Conservation (phyloP, 805 yeast species). For the Yamadazyma kitorensis region DNA sequence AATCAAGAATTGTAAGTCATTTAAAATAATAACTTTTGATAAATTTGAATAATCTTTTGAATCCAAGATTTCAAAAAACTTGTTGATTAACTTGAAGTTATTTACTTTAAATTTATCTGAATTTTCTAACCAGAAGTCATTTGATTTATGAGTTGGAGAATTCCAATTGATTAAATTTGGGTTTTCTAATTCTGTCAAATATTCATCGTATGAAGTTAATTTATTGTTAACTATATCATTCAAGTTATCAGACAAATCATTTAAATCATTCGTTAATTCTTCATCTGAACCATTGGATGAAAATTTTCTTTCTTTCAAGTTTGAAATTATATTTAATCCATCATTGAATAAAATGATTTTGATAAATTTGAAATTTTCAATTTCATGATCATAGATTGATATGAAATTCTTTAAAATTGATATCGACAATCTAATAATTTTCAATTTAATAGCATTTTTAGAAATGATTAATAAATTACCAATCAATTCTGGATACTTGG, state of each 20-base stretch:
- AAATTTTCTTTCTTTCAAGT: conserved; percentile 84
- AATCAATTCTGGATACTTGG: conserved; percentile 53
- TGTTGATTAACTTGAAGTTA: conserved; percentile 68
- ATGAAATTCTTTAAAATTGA: conserved; percentile 68
- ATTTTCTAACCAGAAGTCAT: conserved; percentile 89
- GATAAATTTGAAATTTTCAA: conserved; percentile 45
- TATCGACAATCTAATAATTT: conserved; percentile 80
- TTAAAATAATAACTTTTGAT: conserved; percentile 36
- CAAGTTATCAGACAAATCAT: conserved; percentile 53
- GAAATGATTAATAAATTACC: conserved; percentile 56
- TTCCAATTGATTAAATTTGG: conserved; percentile 70
- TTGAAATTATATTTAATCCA: conserved; percentile 65
- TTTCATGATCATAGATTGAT: conserved; percentile 23
- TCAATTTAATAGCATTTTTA: conserved; percentile 85
- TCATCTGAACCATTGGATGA: conserved; percentile 67
- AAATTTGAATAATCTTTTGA: conserved; percentile 18
- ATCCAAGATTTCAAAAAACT: conserved; percentile 53
- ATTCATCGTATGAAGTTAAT: conserved; percentile 91
- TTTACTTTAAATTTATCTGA: conserved; percentile 70
- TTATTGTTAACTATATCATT: conserved; percentile 65
- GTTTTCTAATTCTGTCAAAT: conserved; percentile 76
- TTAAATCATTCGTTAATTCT: conserved; percentile 76
- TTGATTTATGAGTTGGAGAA: conserved; percentile 87
- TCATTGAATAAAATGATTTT: conserved; percentile 73
- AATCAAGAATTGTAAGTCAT: conserved; percentile 42